Conservation (phyloP, 106 monocot species). For the Apostasia ramifera region DNA sequence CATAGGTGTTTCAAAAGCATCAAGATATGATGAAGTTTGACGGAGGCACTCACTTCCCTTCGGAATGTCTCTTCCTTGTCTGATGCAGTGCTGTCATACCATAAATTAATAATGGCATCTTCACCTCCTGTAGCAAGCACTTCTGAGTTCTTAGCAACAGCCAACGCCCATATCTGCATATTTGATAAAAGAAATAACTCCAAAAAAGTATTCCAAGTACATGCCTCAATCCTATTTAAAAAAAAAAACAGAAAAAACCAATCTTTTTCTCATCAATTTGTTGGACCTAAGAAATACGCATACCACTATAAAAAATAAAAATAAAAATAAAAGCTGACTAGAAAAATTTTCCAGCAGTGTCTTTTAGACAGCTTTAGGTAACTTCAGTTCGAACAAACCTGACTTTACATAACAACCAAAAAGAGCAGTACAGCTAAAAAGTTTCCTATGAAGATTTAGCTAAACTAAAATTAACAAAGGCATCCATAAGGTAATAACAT, state of each 20-base stretch:
- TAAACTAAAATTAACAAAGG: too few relatives aligned
- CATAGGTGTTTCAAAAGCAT: not conserved
- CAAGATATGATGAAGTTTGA: not conserved
- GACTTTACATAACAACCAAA: too few relatives aligned
- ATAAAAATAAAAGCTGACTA: too few relatives aligned
- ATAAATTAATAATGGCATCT: conserved; percentile 77
- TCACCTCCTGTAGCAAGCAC: conserved; percentile 89
- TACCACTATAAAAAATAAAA: too few relatives aligned
- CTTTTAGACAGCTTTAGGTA: too few relatives aligned
- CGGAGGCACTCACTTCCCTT: conserved; percentile 49
- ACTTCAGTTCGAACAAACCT: too few relatives aligned
- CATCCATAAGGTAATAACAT: too few relatives aligned
- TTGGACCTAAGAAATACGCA: too few relatives aligned
- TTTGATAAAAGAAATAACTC: not conserved
- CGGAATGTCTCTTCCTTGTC: conserved; percentile 77
- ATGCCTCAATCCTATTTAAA: not conserved
- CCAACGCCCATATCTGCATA: conserved; percentile 82
- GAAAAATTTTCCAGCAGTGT: too few relatives aligned
- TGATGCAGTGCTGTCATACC: conserved; percentile 75
- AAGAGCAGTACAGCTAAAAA: too few relatives aligned
- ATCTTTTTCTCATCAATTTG: too few relatives aligned
- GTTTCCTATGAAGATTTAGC: too few relatives aligned
- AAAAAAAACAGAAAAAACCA: not conserved
- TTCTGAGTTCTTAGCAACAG: conserved; percentile 87
- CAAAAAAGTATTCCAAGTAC: not conserved